These are phyloP conservation scores for Exsudoporus floridanus DNA, from an alignment of 1,284 basidiomycete species.

Conservation along the genomic window DNA sequence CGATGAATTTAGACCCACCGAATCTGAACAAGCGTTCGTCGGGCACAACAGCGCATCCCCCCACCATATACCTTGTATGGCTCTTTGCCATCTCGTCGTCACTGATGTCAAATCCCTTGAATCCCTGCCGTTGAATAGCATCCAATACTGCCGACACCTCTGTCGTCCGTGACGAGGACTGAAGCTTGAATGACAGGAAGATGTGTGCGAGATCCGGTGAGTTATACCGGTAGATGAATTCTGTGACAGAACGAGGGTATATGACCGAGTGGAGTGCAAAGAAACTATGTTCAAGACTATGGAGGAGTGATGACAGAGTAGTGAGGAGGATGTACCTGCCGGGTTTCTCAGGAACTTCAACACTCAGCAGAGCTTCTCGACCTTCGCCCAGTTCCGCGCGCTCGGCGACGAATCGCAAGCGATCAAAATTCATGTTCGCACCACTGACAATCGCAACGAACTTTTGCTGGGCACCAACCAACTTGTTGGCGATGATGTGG, in stretches of 20 bases:
- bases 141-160: conserved; percentile 72
- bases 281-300: conserved; percentile 59
- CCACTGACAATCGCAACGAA: conserved; percentile 94
- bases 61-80: conserved; percentile 93
- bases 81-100: conserved; percentile 96
- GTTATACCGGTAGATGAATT: conserved; percentile 93
- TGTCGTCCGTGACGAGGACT: conserved; percentile 56
- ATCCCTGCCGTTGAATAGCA: conserved; percentile 63
- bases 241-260: conserved; percentile 91
- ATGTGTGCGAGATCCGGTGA: conserved; percentile 73
- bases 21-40: conserved; percentile 94
- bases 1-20: conserved; percentile 51
- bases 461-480: conserved; percentile 80
- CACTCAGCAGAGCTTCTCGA: conserved; percentile 88
- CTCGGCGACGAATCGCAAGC: conserved; percentile 95
- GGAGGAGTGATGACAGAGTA: conserved; percentile 3
- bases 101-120: conserved; percentile 87
- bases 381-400: conserved; percentile 97
- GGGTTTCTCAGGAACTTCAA: conserved; percentile 89
- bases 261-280: conserved; percentile 84
- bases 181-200: conserved; percentile 89
- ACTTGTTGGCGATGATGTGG: conserved; percentile 79
- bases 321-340: conserved; percentile 63
- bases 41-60: conserved; percentile 73
- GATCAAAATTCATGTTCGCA: conserved; percentile 99